Percentiles rank a stretch among this genome's conserved stretches.
These are phyloP conservation scores for Boletus huronensis DNA, from an alignment of 768 basidiomycete species.

Conservation along the genomic window DNA sequence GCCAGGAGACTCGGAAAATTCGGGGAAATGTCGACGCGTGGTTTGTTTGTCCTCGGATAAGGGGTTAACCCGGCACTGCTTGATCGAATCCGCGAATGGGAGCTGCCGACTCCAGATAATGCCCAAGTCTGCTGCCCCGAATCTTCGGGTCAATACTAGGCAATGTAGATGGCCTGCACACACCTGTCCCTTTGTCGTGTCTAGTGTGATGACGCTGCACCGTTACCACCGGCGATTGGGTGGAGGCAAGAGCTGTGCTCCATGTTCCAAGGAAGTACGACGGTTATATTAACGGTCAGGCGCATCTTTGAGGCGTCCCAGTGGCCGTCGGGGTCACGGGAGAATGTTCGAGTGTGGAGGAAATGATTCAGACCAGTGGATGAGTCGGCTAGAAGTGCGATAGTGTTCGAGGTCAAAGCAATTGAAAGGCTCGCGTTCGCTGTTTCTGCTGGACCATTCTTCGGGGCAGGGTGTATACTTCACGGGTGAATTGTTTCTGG, in stretches of 20 bases:
- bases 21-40: slow-evolving; percentile 16
- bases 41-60: slow-evolving; percentile 34
- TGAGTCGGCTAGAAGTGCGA: slow-evolving; percentile 9
- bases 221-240: slow-evolving; percentile 22
- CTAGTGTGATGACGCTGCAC: neutral
- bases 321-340: neutral
- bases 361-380: slow-evolving; percentile 1
- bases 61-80: slow-evolving; percentile 21
- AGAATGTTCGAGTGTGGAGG: neutral
- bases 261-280: slow-evolving; percentile 14
- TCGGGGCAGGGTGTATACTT: slow-evolving; percentile 1
- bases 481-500: slow-evolving; percentile 2
- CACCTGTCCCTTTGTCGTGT: slow-evolving; percentile 7
- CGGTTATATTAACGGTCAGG: slow-evolving; percentile 22
- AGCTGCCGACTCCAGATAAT: slow-evolving; percentile 3
- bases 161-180: slow-evolving; percentile 1
- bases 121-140: neutral
- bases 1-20: slow-evolving; percentile 9
- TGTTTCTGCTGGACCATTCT: neutral
- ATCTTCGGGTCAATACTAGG: slow-evolving; percentile 2
- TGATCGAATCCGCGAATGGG: slow-evolving; percentile 20
- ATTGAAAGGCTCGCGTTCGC: neutral
- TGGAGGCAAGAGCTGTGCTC: slow-evolving; percentile 16
- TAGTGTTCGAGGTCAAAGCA: neutral
- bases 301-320: slow-evolving; percentile 8